Evolutionary conservation across 2,329 filamentous ascomycete species (phyloP).

Genomic region (Capronia epimyces): DNA sequence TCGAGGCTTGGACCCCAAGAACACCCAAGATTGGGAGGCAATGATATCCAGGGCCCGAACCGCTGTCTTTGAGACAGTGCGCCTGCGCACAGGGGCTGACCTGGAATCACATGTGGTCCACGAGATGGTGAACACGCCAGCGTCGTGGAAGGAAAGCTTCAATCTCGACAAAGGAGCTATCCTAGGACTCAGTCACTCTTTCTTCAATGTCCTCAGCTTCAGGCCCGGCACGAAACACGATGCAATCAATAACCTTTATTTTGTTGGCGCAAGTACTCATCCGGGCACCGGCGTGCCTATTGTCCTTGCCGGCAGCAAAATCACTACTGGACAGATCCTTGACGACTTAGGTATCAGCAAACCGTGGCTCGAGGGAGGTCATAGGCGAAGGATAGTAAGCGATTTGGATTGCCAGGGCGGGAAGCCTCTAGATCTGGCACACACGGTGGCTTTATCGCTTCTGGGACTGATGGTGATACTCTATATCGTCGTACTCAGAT

Average conservation of each 20-base stretch:
- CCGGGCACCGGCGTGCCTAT: slow-evolving; percentile 72
- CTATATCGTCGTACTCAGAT: slow-evolving; percentile 2
- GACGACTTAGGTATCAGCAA: slow-evolving; percentile 35
- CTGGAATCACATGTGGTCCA: slow-evolving; percentile 48
- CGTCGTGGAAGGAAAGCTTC: slow-evolving; percentile 60
- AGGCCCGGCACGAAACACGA: slow-evolving; percentile 33
- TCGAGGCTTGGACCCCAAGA: slow-evolving; percentile 28
- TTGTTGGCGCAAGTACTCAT: slow-evolving; percentile 70
- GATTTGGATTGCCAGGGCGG: slow-evolving; percentile 20
- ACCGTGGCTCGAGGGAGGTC: slow-evolving; percentile 36
- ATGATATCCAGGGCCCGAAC: slow-evolving; percentile 56
- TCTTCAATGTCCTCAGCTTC: slow-evolving; percentile 49
- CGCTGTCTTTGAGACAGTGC: slow-evolving; percentile 58
- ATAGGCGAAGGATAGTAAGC: slow-evolving; percentile 21
- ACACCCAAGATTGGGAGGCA: slow-evolving; percentile 54
- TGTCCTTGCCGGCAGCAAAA: slow-evolving; percentile 62
- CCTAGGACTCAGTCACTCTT: slow-evolving; percentile 64
- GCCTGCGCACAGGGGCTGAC: slow-evolving; percentile 54
- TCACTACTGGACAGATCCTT: slow-evolving; percentile 53
- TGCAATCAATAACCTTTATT: slow-evolving; percentile 50
- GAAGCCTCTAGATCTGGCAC: slow-evolving; percentile 17
- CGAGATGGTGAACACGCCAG: slow-evolving; percentile 62
- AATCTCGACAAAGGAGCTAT: slow-evolving; percentile 72
- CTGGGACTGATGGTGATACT: slow-evolving; percentile 12
- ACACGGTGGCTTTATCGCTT: slow-evolving; percentile 3